Conservation (phyloP, 1,284 basidiomycete genomes). For the Neotropicomus parvogracilis region DNA sequence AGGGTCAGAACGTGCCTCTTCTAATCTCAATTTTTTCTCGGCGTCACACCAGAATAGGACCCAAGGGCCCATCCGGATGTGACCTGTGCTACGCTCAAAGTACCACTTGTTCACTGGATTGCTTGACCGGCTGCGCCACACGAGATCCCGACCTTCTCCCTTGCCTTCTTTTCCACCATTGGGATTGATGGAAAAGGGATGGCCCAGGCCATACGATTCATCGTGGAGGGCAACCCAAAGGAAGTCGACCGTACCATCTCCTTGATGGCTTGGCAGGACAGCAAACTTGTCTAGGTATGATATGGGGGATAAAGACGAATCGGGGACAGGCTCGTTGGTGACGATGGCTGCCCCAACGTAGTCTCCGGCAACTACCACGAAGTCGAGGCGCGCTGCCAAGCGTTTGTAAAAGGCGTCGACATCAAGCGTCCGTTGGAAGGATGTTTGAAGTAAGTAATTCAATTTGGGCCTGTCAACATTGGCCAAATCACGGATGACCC, state of each 20-base stretch:
- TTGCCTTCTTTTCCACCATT: constrained; percentile 88
- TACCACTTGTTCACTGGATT: constrained; percentile 99
- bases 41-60: constrained; percentile 98
- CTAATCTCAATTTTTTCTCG: constrained; percentile 73
- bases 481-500: constrained; percentile 65
- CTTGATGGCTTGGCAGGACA: constrained; percentile 90
- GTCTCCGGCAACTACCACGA: constrained; percentile 93
- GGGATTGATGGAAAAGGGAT: constrained; percentile 92
- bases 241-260: constrained; percentile 98
- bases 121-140: constrained; percentile 90
- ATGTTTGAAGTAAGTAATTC: constrained; percentile 79
- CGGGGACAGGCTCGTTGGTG: constrained; percentile 68
- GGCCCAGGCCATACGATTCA: constrained; percentile 94
- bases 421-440: constrained; percentile 79
- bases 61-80: constrained; percentile 81
- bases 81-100: constrained; percentile 92
- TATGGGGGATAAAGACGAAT: constrained; percentile 47
- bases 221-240: constrained; percentile 98
- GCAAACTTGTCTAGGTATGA: constrained; percentile 99
- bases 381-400: constrained; percentile 78
- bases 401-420: constrained; percentile 75
- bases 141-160: constrained; percentile 89
- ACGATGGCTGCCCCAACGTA: constrained; percentile 95
- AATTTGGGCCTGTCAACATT: constrained; percentile 78
- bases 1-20: constrained; percentile 57